Evolutionary conservation across 768 basidiomycete species (phyloP).

Genomic region (Cyclocybe aegerita): DNA sequence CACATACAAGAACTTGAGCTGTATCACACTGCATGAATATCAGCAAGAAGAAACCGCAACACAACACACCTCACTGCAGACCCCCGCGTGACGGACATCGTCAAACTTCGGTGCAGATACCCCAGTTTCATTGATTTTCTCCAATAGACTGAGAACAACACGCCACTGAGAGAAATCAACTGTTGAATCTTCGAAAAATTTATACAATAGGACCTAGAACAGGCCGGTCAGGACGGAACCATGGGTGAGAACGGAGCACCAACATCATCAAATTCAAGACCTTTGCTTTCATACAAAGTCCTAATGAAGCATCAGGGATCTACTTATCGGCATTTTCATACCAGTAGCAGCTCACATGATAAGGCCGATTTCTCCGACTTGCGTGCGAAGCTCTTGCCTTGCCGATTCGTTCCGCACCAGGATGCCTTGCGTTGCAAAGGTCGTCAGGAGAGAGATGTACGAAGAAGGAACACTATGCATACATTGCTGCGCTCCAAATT

Average conservation of each 20-base stretch:
- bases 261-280: conserved; percentile 66
- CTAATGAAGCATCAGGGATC: conserved; percentile 17
- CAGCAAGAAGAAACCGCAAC: background rate
- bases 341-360: conserved; percentile 45
- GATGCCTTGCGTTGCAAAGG: conserved; percentile 44
- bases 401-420: conserved; percentile 64
- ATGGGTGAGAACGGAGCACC: conserved; percentile 6
- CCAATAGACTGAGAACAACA: conserved; percentile 45
- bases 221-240: too few relatives aligned
- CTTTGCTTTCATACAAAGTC: conserved; percentile 66
- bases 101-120: conserved; percentile 47
- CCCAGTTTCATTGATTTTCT: conserved; percentile 13
- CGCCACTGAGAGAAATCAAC: conserved; percentile 57
- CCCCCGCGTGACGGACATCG: conserved; percentile 45
- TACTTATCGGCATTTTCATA: background rate
- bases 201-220: conserved; percentile 64
- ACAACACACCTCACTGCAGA: conserved; percentile 54
- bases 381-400: conserved; percentile 40
- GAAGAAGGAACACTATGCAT: background rate
- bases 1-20: conserved; percentile 71
- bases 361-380: conserved; percentile 58
- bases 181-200: conserved; percentile 69
- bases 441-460: background rate
- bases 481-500: conserved; percentile 72
- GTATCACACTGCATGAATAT: background rate